Conservation (phyloP, 2,329 filamentous ascomycete genomes). For the Rasamsonia emersonii region DNA sequence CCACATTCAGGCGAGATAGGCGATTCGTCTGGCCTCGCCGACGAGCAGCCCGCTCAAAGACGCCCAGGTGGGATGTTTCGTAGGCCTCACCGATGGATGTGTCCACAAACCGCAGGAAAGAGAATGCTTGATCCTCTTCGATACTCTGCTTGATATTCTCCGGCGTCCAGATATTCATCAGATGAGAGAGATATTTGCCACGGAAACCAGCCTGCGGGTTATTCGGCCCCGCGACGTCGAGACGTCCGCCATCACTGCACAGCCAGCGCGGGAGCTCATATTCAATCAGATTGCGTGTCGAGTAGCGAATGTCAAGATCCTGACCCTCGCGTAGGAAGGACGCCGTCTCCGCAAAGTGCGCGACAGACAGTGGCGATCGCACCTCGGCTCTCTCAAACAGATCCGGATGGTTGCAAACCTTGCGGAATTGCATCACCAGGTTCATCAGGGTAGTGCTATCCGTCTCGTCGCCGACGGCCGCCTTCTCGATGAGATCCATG, state of each 20-base stretch:
- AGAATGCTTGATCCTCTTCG: slow-evolving; percentile 60
- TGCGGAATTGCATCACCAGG: slow-evolving; percentile 98
- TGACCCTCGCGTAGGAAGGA: slow-evolving; percentile 87
- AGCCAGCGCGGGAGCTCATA: slow-evolving; percentile 74
- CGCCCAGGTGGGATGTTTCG: slow-evolving; percentile 56
- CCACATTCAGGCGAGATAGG: slow-evolving; percentile 57
- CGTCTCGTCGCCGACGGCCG: slow-evolving; percentile 83
- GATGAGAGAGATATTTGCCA: slow-evolving; percentile 63
- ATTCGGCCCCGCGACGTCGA: slow-evolving; percentile 63
- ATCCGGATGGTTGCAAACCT: slow-evolving; percentile 98
- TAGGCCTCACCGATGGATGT: slow-evolving; percentile 65
- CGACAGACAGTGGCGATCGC: slow-evolving; percentile 71
- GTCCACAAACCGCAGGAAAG: slow-evolving; percentile 83
- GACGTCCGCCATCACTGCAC: slow-evolving; percentile 69
- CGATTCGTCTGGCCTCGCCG: slow-evolving; percentile 45
- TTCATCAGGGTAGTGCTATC: slow-evolving; percentile 98
- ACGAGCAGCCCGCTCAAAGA: slow-evolving; percentile 66
- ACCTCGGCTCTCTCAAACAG: slow-evolving; percentile 93
- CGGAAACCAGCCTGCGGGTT: slow-evolving; percentile 73
- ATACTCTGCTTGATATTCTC: slow-evolving; percentile 63
- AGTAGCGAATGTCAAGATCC: slow-evolving; percentile 74
- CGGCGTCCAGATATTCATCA: slow-evolving; percentile 86
- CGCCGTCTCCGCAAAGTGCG: slow-evolving; percentile 88
- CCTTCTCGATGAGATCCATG: slow-evolving; percentile 97
- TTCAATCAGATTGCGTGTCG: slow-evolving; percentile 75